phyloP scores from a whole-genome alignment of 164 flowering plant species.

The Dillenia suffruticosa region DNA sequence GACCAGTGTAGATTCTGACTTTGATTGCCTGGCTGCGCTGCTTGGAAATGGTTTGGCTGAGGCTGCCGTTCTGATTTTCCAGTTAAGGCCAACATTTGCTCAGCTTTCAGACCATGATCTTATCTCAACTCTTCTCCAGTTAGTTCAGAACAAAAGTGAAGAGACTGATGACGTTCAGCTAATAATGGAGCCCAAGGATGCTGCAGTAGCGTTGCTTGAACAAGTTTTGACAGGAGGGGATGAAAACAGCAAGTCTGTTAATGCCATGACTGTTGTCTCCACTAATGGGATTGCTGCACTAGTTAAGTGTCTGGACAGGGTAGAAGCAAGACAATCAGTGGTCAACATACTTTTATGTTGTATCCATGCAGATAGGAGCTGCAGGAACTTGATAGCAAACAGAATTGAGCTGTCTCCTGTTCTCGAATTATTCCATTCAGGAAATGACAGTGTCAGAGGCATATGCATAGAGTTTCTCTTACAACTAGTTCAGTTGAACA shows the following conservation, averaged over 20 bases:
- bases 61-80: conserved; percentile 59
- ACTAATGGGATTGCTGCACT: conserved; percentile 54
- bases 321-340: conserved; percentile 42
- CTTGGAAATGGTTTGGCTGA: conserved; percentile 74
- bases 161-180: conserved; percentile 36
- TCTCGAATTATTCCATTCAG: conserved; percentile 65
- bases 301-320: conserved; percentile 39
- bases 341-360: conserved; percentile 54
- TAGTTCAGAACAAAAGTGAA: conserved; percentile 37
- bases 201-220: conserved; percentile 59
- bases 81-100: conserved; percentile 47
- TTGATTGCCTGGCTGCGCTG: conserved; percentile 56
- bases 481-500: conserved; percentile 54
- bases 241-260: conserved; percentile 41
- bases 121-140: conserved; percentile 48
- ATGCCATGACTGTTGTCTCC: conserved; percentile 41
- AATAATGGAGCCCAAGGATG: conserved; percentile 59
- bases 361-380: conserved; percentile 50
- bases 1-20: conserved; percentile 58
- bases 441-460: conserved; percentile 46
- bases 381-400: conserved; percentile 50
- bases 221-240: conserved; percentile 62
- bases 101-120: conserved; percentile 50
- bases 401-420: conserved; percentile 50
- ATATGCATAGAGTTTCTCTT: conserved; percentile 56